Percentiles rank a stretch among this genome's conserved stretches.
phyloP scores from a whole-genome alignment of 768 basidiomycete species.

The Amanita exitialis region DNA sequence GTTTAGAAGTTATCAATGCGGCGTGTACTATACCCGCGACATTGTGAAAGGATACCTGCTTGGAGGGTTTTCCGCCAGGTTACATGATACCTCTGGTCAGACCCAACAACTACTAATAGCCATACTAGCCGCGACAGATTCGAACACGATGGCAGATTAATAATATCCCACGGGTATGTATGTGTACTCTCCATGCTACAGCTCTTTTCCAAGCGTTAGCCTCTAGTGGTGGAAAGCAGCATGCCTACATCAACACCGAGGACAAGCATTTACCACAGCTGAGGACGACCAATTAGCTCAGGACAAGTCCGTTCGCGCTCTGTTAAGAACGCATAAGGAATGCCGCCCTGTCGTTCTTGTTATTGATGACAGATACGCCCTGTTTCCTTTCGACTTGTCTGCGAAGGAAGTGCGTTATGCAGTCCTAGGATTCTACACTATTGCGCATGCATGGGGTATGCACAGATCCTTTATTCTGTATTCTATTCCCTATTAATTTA shows the following conservation, averaged over 20 bases:
- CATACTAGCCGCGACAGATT: slow-evolving; percentile 57
- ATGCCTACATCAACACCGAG: slow-evolving; percentile 33
- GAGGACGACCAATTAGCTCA: slow-evolving; percentile 60
- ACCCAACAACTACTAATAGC: slow-evolving; percentile 1
- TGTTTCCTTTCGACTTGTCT: slow-evolving; percentile 63
- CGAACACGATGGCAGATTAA: slow-evolving; percentile 51
- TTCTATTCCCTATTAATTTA: background rate
- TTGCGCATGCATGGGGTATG: slow-evolving; percentile 63
- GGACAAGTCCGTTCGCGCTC: slow-evolving; percentile 62
- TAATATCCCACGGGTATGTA: slow-evolving; percentile 84
- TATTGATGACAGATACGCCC: slow-evolving; percentile 62
- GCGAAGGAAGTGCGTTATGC: slow-evolving; percentile 34
- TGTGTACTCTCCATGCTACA: slow-evolving; percentile 11
- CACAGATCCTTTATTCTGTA: slow-evolving; percentile 2
- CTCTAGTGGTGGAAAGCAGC: slow-evolving; percentile 62
- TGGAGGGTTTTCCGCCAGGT: slow-evolving; percentile 62
- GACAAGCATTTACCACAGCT: slow-evolving; percentile 26
- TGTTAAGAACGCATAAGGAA: slow-evolving; percentile 47
- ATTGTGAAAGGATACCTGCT: slow-evolving; percentile 69
- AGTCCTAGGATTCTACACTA: slow-evolving; percentile 65
- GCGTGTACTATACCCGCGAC: slow-evolving; percentile 58
- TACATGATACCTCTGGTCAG: background rate
- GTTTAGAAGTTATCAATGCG: slow-evolving; percentile 72
- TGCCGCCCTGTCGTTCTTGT: slow-evolving; percentile 57
- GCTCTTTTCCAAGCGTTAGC: slow-evolving; percentile 1